Evolutionary conservation across 176 grass and related monocot species (phyloP).

Genomic region (Phyllostachys edulis): DNA sequence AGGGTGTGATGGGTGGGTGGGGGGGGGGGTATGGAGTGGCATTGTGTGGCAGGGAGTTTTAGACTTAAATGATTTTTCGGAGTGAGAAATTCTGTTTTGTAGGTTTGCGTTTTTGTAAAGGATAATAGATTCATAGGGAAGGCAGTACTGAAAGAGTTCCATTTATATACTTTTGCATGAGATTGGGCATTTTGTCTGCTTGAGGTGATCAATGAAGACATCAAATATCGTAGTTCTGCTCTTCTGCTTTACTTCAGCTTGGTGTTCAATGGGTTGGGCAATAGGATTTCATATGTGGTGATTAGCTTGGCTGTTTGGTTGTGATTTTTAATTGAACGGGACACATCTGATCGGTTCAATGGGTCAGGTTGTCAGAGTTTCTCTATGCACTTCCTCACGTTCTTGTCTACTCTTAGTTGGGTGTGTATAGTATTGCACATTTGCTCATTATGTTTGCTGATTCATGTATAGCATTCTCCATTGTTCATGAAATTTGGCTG

Average conservation of each 20-base stretch:
- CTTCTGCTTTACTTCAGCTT: slow-evolving; percentile 21
- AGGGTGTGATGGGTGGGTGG: background rate
- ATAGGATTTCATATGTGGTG: background rate
- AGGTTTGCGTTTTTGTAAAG: background rate
- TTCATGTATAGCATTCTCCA: background rate
- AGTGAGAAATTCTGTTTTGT: background rate
- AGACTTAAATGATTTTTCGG: background rate
- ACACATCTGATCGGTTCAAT: background rate
- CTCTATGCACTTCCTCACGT: background rate
- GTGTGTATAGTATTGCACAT: background rate
- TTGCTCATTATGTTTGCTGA: background rate
- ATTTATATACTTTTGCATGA: background rate
- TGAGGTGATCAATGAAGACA: background rate
- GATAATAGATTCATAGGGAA: background rate
- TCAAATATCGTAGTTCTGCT: background rate
- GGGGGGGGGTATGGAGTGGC: background rate
- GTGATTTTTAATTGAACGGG: background rate
- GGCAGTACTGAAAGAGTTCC: background rate
- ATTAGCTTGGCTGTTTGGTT: background rate
- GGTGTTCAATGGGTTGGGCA: background rate
- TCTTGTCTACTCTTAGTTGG: background rate
- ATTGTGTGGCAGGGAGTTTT: background rate
- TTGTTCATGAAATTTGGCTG: background rate
- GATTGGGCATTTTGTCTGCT: background rate
- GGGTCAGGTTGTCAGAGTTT: background rate